Evolutionary conservation across 2,329 filamentous ascomycete species (phyloP), one percentile per base, ranked within the genome.

Genomic region (Pyrenophora tritici-repentis): DNA sequence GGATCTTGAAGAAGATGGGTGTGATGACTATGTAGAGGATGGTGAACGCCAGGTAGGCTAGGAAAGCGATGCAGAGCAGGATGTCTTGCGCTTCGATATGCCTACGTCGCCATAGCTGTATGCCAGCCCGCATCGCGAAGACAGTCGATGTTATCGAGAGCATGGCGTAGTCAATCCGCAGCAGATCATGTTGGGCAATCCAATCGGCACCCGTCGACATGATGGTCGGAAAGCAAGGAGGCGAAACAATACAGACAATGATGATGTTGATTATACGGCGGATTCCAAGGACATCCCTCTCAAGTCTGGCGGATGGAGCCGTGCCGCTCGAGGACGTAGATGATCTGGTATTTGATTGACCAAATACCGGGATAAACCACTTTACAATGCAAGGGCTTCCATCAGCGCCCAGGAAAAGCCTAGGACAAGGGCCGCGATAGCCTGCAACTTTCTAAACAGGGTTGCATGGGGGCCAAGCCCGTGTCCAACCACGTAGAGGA

Each of bases 21-120:
- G 70, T 66, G 20, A 72, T 63, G 7, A 71, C 59, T 36, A 76
- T 64, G 48, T 76, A 77, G 26, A 74, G 47, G 4, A 61, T 47
- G 3, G 54, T 48, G 22, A 67, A 55, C 12, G 47, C 39, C 32
- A 66, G 40, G 50, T 73, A 65, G 49, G 72, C 70, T 14, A 66
- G 59, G 24, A 61, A 60, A 2, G 65, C 63, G 1, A 68, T 24
- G 9, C 61, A 56, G 18, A 74, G 54, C 12, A 72, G 50, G 14
- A 47, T 39, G 18, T 61, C 59, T 31, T 63, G 57, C 26, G 41
- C 33, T 37, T 55, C 47, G 12, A 55, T 20, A 7, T 32, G 18
- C 36, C 42, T 57, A 26, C 48, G 41, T 17, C 50, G 55, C 53
- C 44, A 54, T 26, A 47, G n/a, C 36, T 63, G 61, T 12, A 56